phyloP scores from a whole-genome alignment of 176 grass and related monocot species.

The Musa acuminata region DNA sequence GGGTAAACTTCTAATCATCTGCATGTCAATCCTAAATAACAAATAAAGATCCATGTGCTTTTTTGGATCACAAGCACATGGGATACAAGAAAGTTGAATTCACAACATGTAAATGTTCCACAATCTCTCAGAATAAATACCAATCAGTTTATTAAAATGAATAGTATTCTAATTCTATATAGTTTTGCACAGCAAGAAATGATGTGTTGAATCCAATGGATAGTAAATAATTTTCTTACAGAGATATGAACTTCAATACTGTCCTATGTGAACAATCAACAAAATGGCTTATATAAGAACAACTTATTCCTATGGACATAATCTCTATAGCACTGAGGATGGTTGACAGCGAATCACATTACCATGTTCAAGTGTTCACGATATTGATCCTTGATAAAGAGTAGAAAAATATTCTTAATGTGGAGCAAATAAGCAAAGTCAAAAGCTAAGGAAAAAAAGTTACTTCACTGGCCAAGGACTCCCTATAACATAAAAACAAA shows the following conservation, averaged over 20 bases:
- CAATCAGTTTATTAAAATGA: background rate
- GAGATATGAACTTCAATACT: background rate
- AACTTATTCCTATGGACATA: background rate
- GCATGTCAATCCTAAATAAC: background rate
- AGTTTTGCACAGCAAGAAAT: too few relatives aligned
- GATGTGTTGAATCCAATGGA: background rate
- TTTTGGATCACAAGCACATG: background rate
- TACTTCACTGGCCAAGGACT: too few relatives aligned
- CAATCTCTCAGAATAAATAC: background rate
- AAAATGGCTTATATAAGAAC: background rate
- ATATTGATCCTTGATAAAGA: too few relatives aligned
- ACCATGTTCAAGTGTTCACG: too few relatives aligned
- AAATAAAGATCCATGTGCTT: background rate
- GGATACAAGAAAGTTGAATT: background rate
- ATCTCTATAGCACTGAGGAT: background rate
- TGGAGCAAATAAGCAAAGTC: too few relatives aligned
- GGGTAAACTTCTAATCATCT: background rate
- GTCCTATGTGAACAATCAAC: background rate
- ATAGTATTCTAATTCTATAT: too few relatives aligned
- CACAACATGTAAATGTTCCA: background rate
- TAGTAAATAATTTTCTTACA: background rate
- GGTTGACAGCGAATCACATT: background rate
- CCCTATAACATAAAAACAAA: too few relatives aligned
- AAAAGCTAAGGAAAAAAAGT: too few relatives aligned
- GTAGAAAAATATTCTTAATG: too few relatives aligned